Percentiles rank a stretch among this genome's conserved stretches.
Conservation (phyloP, 2,329 filamentous ascomycete genomes). For the Trichothecium roseum region DNA sequence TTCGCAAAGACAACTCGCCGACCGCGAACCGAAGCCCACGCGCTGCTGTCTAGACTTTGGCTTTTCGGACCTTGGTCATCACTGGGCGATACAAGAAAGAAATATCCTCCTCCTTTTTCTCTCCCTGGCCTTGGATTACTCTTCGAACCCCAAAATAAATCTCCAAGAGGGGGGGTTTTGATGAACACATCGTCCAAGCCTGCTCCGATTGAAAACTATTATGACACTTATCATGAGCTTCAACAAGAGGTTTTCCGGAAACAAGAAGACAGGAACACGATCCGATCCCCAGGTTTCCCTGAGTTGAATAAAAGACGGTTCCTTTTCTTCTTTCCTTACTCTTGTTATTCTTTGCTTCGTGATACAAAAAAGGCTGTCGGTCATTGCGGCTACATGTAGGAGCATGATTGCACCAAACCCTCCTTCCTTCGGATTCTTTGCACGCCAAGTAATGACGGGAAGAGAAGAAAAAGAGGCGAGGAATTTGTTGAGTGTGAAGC, state of each 20-base stretch:
- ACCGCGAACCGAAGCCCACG: slow-evolving; percentile 1
- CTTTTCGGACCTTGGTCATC: slow-evolving; percentile 45
- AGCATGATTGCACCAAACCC: slow-evolving; percentile 5
- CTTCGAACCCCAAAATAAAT: too few relatives aligned
- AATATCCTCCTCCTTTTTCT: slow-evolving; percentile 1
- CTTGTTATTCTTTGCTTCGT: slow-evolving; percentile 8
- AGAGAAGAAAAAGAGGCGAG: slow-evolving; percentile 1
- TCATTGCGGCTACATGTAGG: slow-evolving; percentile 31
- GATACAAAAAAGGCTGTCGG: slow-evolving; percentile 15
- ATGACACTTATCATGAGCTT: slow-evolving; percentile 20
- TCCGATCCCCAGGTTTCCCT: too few relatives aligned
- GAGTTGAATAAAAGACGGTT: too few relatives aligned
- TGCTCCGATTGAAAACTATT: slow-evolving; percentile 47
- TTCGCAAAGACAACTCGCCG: slow-evolving; percentile 40
- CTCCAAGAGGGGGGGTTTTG: too few relatives aligned
- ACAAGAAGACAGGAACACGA: too few relatives aligned
- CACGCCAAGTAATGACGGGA: too few relatives aligned
- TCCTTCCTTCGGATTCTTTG: too few relatives aligned
- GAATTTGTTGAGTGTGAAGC: too few relatives aligned
- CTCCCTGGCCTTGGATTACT: too few relatives aligned
- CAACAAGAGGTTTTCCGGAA: too few relatives aligned
- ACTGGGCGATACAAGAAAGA: slow-evolving; percentile 24
- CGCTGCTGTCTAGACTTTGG: slow-evolving; percentile 45
- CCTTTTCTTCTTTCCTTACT: background rate
- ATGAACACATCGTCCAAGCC: slow-evolving; percentile 19